Conservation (phyloP, 2,329 filamentous ascomycete species). For the Cercospora beticola region DNA sequence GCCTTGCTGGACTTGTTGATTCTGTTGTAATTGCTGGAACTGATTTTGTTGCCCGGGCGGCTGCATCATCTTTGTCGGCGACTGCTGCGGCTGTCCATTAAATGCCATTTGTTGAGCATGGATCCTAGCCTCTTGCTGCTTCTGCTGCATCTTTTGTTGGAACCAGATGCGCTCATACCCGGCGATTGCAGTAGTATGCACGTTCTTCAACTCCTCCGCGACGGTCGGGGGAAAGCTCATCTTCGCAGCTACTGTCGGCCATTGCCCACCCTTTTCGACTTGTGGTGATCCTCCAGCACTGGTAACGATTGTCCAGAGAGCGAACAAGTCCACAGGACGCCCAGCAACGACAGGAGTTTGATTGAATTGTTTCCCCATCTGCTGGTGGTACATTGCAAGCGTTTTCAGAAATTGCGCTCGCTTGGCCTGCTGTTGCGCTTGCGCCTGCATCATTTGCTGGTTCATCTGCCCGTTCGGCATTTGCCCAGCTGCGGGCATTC, state of each 20-base stretch:
- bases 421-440: constrained; percentile 32
- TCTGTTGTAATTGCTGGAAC: constrained; percentile 32
- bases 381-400: constrained; percentile 67
- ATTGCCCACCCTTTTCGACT: constrained; percentile 68
- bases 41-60: constrained; percentile 28
- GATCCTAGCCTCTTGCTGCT: constrained; percentile 37
- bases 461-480: constrained; percentile 29
- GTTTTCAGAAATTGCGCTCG: constrained; percentile 59
- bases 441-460: constrained; percentile 20
- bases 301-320: constrained; percentile 74
- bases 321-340: constrained; percentile 70
- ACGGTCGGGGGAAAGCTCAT: constrained; percentile 59
- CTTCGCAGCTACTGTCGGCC: constrained; percentile 67
- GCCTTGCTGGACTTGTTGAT: constrained; percentile 35
- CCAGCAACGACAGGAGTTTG: constrained; percentile 71
- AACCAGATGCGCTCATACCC: constrained; percentile 73
- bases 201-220: constrained; percentile 64
- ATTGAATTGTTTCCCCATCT: constrained; percentile 68
- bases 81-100: constrained; percentile 33
- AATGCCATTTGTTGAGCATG: constrained; percentile 44
- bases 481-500: constrained; percentile 18
- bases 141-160: constrained; percentile 51
- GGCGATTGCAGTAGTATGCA: constrained; percentile 73
- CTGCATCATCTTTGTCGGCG: constrained; percentile 38
- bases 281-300: constrained; percentile 75